Base-by-base conservation (phyloP, 2,329 filamentous ascomycete species). In the Chaetomium strumarium region DNA sequence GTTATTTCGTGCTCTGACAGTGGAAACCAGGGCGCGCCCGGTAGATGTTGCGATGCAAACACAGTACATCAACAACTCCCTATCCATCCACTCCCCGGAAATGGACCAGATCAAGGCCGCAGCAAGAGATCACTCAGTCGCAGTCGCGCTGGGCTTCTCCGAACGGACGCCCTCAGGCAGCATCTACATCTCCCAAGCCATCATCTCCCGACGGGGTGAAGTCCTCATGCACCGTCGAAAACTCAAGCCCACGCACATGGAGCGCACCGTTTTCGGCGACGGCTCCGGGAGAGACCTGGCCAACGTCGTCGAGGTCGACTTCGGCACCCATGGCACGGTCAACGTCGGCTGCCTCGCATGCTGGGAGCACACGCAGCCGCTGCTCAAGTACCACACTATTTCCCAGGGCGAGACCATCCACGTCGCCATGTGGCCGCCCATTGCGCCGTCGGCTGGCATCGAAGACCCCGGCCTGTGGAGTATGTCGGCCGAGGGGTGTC, bases 171-270 rank as follows among this genome's bases (percentile, higher is more conserved):
- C 63, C 4, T 63, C 63, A 1, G 53, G 68, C 31, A 68, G 65
- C 6, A 58, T 76, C 7, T 77, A 76, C 64, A 73, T 77, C 31
- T 63, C 73, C 0, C 75, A 78, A 55, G 68, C 67, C 3, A 66
- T 77, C 8, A 73, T 78, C 51, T 67, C 63, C 1, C 61, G 66
- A 0, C 61, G 70, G 19, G 75, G 75, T 1, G 65, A 72, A 24
- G 40, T 77, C 10, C 49, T 67, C 9, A 58, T 68, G 6, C 64
- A 70, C 41, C 70, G 74, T 6, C 68, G 73, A 17, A 79, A 80
- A 64, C 66, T 79, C 57, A 79, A 79, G 61, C 71, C 75, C 0
- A 79, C 75, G 0, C 75, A 79, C 49, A 73, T 79, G 67, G 76
- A 79, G 60, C 69, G 74, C 0, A 74, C 73, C 2, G 56, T 78